Evolutionary conservation across 2,329 filamentous ascomycete genomes (phyloP), one percentile per base, ranked within the genome.

Genomic region (Sphaceloma murrayae): DNA sequence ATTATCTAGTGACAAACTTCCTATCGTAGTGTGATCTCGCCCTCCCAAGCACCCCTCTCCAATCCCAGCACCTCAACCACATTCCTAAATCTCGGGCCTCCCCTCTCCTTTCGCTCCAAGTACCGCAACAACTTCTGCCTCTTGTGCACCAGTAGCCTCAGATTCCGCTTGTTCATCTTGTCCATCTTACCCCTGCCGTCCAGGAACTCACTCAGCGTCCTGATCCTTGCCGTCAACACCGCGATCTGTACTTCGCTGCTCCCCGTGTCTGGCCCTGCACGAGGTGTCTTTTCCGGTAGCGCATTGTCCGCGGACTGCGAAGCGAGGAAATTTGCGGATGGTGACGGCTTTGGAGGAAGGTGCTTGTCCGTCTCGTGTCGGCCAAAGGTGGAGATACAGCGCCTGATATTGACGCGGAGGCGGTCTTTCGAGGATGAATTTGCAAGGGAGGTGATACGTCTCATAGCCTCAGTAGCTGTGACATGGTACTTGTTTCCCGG

Each of bases 241-340:
- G 87, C 88, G 53, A 93, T 86, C 69, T 98, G 91, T n/a, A 98
- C 93, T 66, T 98, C 91, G 5, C 85, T 85, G 55, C 85, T 94
- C 26, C 91, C 91, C 1, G 89, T 98, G 60, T 98, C 91, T 4
- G 82, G 83, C 0, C 91, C 91, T n/a, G 80, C 78, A 22, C 93
- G 81, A 38, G 74, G 74, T 33, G 48, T 55, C 53, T 75, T 74
- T 18, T 65, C 52, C 4, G 56, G 48, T 38, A 56, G 58, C 44
- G 52, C 47, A 4, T 54, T 52, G 5, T 52, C 31, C 14, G 49
- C 40, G 8, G 39, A 46, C 4, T 32, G 50, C 22, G 21, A 43
- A 19, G 49, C 48, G 55, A 56, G 18, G 58, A 56, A 32, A 50
- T 51, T 16, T 48, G 47, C 62, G 67, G 66, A 55, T 62, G 54